Conservation (phyloP, 306 rosid species). For the Fragaria vesca region DNA sequence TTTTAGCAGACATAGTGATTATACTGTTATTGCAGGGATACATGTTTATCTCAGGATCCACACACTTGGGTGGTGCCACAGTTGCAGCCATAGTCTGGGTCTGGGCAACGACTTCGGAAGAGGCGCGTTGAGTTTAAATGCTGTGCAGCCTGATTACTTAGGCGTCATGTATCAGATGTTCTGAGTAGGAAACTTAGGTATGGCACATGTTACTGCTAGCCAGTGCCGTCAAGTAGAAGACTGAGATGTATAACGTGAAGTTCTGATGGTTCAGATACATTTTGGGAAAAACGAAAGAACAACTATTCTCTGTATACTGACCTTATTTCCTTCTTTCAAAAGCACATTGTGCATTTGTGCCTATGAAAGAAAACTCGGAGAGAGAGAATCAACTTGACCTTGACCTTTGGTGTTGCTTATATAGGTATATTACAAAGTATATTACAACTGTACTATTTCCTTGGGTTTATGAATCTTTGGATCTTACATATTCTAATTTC, state of each 20-base stretch:
- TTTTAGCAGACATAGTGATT: not conserved
- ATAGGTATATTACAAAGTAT: not conserved
- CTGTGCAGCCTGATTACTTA: not conserved
- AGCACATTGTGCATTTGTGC: not conserved
- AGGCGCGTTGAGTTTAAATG: conserved; percentile 33
- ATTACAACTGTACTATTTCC: not conserved
- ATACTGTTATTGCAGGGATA: conserved; percentile 52
- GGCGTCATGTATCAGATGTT: not conserved
- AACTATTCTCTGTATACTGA: not conserved
- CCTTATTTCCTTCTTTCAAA: not conserved
- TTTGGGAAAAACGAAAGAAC: not conserved
- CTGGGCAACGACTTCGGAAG: conserved; percentile 60
- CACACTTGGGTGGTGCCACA: conserved; percentile 84
- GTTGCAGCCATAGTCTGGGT: conserved; percentile 90
- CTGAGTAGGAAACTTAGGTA: not conserved
- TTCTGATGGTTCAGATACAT: not conserved
- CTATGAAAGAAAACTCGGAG: not conserved
- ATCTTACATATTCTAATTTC: not conserved
- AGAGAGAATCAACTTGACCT: not conserved
- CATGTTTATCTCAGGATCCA: conserved; percentile 58
- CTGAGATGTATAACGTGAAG: not conserved
- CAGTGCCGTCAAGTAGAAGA: not conserved
- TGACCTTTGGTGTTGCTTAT: not conserved
- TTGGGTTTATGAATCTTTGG: not conserved
- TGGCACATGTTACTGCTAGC: not conserved